phyloP scores from a whole-genome alignment of 78 protist species.

The Dictyostelium capitatum region DNA sequence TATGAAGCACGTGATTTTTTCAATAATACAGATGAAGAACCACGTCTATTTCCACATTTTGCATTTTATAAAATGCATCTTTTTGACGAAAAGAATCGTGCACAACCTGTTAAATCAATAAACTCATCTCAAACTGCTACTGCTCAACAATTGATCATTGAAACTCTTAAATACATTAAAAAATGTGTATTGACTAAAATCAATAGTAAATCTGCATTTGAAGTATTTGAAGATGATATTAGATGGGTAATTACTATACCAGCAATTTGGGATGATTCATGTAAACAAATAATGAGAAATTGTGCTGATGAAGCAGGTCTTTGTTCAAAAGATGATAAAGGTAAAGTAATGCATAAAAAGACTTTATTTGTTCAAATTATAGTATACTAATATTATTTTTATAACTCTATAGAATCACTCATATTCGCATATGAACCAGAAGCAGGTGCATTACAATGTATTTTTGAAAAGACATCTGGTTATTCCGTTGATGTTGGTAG shows the following conservation, averaged over 20 bases:
- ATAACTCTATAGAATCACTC: neutral
- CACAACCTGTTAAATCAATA: no score
- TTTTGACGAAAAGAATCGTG: no score
- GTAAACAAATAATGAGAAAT: neutral
- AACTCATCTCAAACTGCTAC: no score
- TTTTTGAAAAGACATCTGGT: no score
- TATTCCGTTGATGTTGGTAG: no score
- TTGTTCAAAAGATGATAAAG: conserved; percentile 12
- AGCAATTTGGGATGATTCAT: conserved; percentile 5
- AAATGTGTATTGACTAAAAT: neutral
- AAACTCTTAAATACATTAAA: neutral
- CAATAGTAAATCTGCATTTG: neutral
- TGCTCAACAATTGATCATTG: neutral
- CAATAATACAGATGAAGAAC: no score
- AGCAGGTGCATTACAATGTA: no score
- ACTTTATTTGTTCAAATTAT: neutral
- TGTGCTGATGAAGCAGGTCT: neutral
- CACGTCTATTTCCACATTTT: no score
- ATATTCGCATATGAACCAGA: neutral
- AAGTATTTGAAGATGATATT: neutral
- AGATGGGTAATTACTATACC: neutral
- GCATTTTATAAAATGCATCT: no score
- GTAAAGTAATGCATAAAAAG: no score
- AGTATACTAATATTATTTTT: neutral
- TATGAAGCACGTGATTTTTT: no score